Percentiles rank a stretch among this genome's conserved stretches.
Conservation (phyloP, 495 filamentous ascomycete species). For the Aspergillus kassunensis region DNA sequence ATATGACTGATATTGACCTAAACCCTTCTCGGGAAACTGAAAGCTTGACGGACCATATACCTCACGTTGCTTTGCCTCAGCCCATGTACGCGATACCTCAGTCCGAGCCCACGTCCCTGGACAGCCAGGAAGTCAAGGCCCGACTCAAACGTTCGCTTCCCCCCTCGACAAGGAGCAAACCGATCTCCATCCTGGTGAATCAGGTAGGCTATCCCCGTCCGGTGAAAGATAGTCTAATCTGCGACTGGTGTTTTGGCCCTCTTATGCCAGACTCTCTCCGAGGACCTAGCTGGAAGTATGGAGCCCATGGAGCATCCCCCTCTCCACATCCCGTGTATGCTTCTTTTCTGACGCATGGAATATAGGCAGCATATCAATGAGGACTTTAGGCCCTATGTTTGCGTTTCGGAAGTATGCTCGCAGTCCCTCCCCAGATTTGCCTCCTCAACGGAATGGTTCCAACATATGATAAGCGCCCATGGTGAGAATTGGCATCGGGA, state of each 20-base stretch:
- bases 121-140: not conserved
- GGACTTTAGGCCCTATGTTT: conserved; percentile 2
- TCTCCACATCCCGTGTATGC: not conserved
- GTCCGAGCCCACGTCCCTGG: conserved; percentile 1
- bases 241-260: conserved; percentile 4
- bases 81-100: not conserved
- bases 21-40: not conserved
- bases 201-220: conserved; percentile 1
- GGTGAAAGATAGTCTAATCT: not conserved
- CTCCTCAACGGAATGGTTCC: not conserved
- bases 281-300: not conserved
- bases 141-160: not conserved
- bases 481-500: not conserved
- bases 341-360: not conserved
- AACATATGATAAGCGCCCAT: not conserved
- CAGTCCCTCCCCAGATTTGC: not conserved
- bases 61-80: not conserved
- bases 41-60: not conserved
- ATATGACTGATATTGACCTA: not conserved
- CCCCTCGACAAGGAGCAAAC: not conserved
- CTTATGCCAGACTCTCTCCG: not conserved
- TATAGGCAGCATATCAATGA: not conserved
- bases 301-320: not conserved
- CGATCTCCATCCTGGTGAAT: not conserved
- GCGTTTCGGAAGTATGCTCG: not conserved